Conservation (phyloP, 2,329 filamentous ascomycete genomes). For the Botrytis byssoidea region DNA sequence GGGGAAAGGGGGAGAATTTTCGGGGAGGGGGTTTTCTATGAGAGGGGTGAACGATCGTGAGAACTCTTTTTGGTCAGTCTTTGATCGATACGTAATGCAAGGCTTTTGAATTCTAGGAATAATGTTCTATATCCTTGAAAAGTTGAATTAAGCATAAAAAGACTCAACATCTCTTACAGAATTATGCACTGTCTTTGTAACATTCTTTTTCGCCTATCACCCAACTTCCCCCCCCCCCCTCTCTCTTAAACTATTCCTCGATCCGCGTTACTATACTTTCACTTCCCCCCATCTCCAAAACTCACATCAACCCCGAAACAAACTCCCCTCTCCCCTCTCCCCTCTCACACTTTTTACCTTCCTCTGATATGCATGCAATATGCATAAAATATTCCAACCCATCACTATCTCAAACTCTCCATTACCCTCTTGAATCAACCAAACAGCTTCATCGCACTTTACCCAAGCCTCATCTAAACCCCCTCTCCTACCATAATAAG, state of each 20-base stretch:
- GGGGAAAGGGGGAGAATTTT: neutral
- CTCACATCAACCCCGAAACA: neutral
- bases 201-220: neutral
- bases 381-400: neutral
- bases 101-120: too few relatives aligned
- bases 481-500: neutral
- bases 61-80: neutral
- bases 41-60: neutral
- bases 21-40: neutral
- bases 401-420: neutral
- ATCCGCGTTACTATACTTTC: neutral
- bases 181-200: too few relatives aligned
- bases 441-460: neutral
- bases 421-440: neutral
- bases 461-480: neutral
- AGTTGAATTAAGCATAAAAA: neutral
- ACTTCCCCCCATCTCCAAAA: neutral
- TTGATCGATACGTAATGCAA: too few relatives aligned
- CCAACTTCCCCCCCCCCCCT: too few relatives aligned
- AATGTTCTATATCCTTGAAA: neutral
- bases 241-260: neutral
- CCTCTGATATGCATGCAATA: neutral
- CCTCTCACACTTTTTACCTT: neutral
- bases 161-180: accelerated
- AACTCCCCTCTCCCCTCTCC: too few relatives aligned